A percentile compares a stretch with the other conserved stretches of the same genome.
Conservation (phyloP, 2,329 filamentous ascomycete species). For the Cercospora janseana region DNA sequence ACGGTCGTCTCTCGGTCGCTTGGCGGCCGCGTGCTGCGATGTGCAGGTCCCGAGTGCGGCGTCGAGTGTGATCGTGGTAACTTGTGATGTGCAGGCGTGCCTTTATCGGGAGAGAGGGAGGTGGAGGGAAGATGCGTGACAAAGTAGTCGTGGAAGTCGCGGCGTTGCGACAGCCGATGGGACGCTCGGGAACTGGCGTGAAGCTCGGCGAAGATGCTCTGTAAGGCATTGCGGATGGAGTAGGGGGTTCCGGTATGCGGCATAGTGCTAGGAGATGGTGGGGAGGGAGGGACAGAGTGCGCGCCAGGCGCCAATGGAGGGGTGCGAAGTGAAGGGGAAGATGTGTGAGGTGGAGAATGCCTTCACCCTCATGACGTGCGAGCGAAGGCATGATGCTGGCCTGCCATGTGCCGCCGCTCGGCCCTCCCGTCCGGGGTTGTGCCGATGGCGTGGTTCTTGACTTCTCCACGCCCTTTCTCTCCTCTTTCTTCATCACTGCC, state of each 20-base stretch:
- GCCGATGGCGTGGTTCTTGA: too few species aligned
- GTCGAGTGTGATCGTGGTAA: constrained; percentile 80
- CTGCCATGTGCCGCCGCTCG: neutral
- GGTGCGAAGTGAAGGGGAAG: neutral
- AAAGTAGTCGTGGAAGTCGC: constrained; percentile 88
- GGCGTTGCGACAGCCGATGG: constrained; percentile 25
- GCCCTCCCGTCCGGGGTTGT: too few species aligned
- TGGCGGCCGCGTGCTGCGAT: constrained; percentile 20
- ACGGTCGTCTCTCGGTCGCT: constrained; percentile 78
- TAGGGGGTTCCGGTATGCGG: constrained; percentile 33
- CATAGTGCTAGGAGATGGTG: constrained; percentile 24
- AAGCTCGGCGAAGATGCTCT: constrained; percentile 28
- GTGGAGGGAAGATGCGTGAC: constrained; percentile 93
- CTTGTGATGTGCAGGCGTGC: constrained; percentile 67
- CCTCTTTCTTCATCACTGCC: too few species aligned
- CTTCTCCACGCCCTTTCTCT: too few species aligned
- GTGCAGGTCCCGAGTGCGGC: constrained; percentile 59
- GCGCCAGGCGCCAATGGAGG: constrained; percentile 20
- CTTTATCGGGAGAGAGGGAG: constrained; percentile 77
- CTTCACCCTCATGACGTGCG: too few species aligned
- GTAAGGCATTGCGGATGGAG: constrained; percentile 33
- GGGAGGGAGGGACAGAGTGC: constrained; percentile 4
- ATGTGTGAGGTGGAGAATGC: neutral
- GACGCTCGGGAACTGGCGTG: constrained; percentile 6
- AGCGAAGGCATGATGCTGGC: neutral